Percentiles rank a stretch among this genome's conserved stretches.
phyloP scores from a whole-genome alignment of 2,329 filamentous ascomycete genomes.

The Camillea tinctor region DNA sequence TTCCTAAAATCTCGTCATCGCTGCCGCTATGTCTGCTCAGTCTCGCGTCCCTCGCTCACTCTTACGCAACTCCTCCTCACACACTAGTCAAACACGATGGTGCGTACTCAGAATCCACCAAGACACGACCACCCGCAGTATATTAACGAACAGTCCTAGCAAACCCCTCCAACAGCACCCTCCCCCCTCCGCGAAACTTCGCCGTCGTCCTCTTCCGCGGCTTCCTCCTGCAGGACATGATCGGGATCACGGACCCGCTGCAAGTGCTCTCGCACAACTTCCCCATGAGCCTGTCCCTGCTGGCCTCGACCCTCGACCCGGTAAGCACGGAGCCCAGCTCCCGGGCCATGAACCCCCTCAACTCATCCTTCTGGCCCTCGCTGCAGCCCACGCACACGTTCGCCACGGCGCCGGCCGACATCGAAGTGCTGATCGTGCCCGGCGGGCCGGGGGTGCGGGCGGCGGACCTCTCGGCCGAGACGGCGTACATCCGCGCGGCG shows the following conservation, averaged over 20 bases:
- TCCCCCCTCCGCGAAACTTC: constrained; percentile 5
- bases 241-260: constrained; percentile 10
- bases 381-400: constrained; percentile 37
- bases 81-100: too few relatives aligned
- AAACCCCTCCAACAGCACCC: constrained; percentile 7
- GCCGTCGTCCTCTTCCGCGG: constrained; percentile 9
- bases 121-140: neutral
- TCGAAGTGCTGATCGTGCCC: constrained; percentile 40
- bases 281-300: constrained; percentile 11
- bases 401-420: constrained; percentile 24
- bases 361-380: constrained; percentile 11
- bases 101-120: neutral
- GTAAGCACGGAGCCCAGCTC: constrained; percentile 10
- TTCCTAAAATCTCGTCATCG: too few relatives aligned
- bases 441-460: constrained; percentile 36
- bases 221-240: constrained; percentile 15
- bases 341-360: constrained; percentile 5
- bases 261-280: constrained; percentile 8
- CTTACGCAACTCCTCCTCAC: too few relatives aligned
- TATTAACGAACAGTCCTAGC: neutral
- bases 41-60: too few relatives aligned
- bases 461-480: constrained; percentile 22
- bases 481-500: constrained; percentile 41
- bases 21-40: too few relatives aligned
- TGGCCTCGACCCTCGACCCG: constrained; percentile 10